Evolutionary conservation across 768 basidiomycete species (phyloP).

Genomic region (Rhizopogon salebrosus): DNA sequence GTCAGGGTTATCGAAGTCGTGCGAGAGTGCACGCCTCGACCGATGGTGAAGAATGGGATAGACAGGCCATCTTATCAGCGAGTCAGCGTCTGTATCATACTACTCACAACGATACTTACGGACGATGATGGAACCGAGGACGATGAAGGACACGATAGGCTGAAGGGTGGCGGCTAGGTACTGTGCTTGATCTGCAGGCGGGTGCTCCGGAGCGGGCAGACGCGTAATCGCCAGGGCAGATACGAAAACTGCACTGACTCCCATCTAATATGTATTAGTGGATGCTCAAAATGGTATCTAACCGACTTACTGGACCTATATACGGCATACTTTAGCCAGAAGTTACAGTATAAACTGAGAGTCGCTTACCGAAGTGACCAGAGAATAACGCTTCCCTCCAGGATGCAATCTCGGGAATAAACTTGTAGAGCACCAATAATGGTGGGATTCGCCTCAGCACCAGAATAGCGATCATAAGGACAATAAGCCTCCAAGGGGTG

Average conservation of each 20-base stretch:
- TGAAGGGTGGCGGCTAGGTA: slow-evolving; percentile 67
- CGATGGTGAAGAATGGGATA: slow-evolving; percentile 60
- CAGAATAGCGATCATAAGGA: slow-evolving; percentile 65
- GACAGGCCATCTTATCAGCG: slow-evolving; percentile 53
- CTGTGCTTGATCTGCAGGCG: slow-evolving; percentile 67
- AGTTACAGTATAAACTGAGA: not conserved
- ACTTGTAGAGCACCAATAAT: slow-evolving; percentile 70
- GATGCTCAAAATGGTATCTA: not conserved
- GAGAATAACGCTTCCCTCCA: slow-evolving; percentile 87
- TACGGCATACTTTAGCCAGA: not conserved
- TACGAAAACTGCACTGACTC: slow-evolving; percentile 89
- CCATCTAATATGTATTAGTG: slow-evolving; percentile 52
- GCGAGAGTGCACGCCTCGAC: slow-evolving; percentile 40
- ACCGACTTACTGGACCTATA: slow-evolving; percentile 47
- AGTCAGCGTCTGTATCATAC: not conserved
- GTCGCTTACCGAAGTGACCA: slow-evolving; percentile 76
- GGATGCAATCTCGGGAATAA: slow-evolving; percentile 80
- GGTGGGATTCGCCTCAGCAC: slow-evolving; percentile 76
- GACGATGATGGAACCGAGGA: slow-evolving; percentile 79
- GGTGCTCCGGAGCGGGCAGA: slow-evolving; percentile 50
- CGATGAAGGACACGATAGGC: slow-evolving; percentile 84
- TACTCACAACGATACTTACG: slow-evolving; percentile 43
- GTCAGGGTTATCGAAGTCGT: slow-evolving; percentile 43
- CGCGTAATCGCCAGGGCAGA: slow-evolving; percentile 64
- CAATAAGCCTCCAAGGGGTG: slow-evolving; percentile 62